Conservation (phyloP, 805 yeast species). For the Babjeviella inositovora region DNA sequence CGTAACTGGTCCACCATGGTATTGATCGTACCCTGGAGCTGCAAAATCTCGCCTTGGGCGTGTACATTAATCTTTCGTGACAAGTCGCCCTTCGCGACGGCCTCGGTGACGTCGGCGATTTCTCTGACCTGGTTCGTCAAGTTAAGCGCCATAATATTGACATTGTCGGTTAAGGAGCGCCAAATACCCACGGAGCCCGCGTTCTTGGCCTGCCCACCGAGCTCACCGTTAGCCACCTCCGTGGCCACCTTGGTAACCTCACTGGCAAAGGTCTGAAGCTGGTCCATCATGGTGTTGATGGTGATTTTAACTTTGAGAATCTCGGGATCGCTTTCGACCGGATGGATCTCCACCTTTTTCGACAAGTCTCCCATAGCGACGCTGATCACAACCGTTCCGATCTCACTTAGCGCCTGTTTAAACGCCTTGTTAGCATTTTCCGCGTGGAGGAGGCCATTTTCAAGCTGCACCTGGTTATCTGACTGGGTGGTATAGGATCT, state of each 20-base stretch:
- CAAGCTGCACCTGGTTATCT: too few relatives aligned
- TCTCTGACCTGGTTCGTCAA: slow-evolving; percentile 59
- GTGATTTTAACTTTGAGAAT: slow-evolving; percentile 67
- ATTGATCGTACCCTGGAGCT: slow-evolving; percentile 73
- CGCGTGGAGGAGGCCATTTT: slow-evolving; percentile 16
- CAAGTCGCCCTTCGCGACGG: slow-evolving; percentile 78
- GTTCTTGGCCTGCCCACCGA: slow-evolving; percentile 80
- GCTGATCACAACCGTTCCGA: slow-evolving; percentile 75
- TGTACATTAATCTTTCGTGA: slow-evolving; percentile 76
- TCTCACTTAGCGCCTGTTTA: slow-evolving; percentile 57
- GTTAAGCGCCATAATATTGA: slow-evolving; percentile 79
- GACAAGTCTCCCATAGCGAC: slow-evolving; percentile 83
- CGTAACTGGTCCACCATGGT: slow-evolving; percentile 80
- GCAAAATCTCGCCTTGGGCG: slow-evolving; percentile 83
- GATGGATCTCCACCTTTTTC: slow-evolving; percentile 62
- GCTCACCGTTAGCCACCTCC: slow-evolving; percentile 79
- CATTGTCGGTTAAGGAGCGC: slow-evolving; percentile 73
- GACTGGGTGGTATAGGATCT: too few relatives aligned
- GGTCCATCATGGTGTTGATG: slow-evolving; percentile 82
- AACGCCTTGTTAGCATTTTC: slow-evolving; percentile 52
- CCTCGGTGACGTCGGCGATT: slow-evolving; percentile 79
- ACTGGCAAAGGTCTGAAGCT: slow-evolving; percentile 62
- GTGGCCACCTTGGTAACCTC: slow-evolving; percentile 80
- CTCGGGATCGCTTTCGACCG: slow-evolving; percentile 63
- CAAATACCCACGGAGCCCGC: slow-evolving; percentile 81